phyloP scores from a whole-genome alignment of 106 monocot genomes.

The Platanthera zijinensis region DNA sequence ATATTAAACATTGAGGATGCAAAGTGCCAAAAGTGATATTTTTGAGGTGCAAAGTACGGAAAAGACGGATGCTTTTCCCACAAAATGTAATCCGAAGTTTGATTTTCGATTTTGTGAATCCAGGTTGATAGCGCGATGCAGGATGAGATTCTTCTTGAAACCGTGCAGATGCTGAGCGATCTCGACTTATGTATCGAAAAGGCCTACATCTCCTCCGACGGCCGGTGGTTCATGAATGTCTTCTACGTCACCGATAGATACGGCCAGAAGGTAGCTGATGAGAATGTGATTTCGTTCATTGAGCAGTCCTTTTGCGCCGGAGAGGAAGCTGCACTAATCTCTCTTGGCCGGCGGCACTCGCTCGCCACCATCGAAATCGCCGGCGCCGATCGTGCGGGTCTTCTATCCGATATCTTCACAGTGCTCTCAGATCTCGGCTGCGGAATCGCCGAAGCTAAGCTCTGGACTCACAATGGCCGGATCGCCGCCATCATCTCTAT shows the following conservation, averaged over 20 bases:
- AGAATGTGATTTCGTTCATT: not conserved
- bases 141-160: conserved; percentile 53
- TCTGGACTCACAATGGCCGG: conserved; percentile 52
- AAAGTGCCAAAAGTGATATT: too few relatives aligned
- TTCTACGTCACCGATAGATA: conserved; percentile 54
- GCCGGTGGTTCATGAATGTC: conserved; percentile 73
- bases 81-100: not conserved
- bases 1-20: too few relatives aligned
- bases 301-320: not conserved
- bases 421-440: conserved; percentile 32
- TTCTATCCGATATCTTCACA: conserved; percentile 48
- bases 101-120: not conserved
- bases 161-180: conserved; percentile 54
- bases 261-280: conserved; percentile 34
- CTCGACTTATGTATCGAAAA: conserved; percentile 43
- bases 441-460: conserved; percentile 30
- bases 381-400: conserved; percentile 45
- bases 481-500: conserved; percentile 46
- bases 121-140: conserved; percentile 53
- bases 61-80: too few relatives aligned
- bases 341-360: not conserved
- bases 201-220: conserved; percentile 59
- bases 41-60: too few relatives aligned
- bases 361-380: conserved; percentile 34
- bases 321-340: not conserved